These are phyloP conservation scores for Pisolithus microcarpus DNA, from an alignment of 768 basidiomycete genomes.

Conservation along the genomic window DNA sequence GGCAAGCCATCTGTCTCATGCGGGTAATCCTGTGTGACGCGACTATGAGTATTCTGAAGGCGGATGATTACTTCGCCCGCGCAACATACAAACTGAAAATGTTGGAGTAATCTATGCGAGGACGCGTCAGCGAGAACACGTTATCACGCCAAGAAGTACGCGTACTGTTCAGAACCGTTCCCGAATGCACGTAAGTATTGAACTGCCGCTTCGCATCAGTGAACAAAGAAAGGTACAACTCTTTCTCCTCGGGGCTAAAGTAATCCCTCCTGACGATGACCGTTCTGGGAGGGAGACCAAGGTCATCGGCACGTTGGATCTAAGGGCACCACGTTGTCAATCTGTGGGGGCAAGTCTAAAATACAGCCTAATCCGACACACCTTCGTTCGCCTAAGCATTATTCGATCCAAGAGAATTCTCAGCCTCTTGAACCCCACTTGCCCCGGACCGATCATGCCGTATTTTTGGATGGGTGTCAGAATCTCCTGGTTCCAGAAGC, in stretches of 20 bases:
- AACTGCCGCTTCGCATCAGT: constrained; percentile 91
- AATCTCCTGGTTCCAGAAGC: constrained; percentile 97
- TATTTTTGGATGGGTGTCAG: constrained; percentile 91
- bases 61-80: not conserved
- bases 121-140: constrained; percentile 2
- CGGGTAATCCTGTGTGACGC: constrained; percentile 64
- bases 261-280: constrained; percentile 84
- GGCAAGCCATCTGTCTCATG: constrained; percentile 94
- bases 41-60: not conserved
- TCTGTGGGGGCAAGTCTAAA: too few species aligned
- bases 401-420: constrained; percentile 83
- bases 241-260: constrained; percentile 96
- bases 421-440: constrained; percentile 84
- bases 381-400: constrained; percentile 93
- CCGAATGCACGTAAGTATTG: constrained; percentile 80
- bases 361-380: constrained; percentile 14
- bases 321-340: constrained; percentile 21
- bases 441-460: constrained; percentile 76
- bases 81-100: constrained; percentile 67
- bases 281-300: constrained; percentile 89
- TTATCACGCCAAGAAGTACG: constrained; percentile 8
- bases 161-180: constrained; percentile 89
- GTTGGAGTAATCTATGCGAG: constrained; percentile 69
- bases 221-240: constrained; percentile 86
- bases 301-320: constrained; percentile 93